phyloP scores from a whole-genome alignment of 2,329 filamentous ascomycete genomes.

The Fonsecaea pedrosoi region DNA sequence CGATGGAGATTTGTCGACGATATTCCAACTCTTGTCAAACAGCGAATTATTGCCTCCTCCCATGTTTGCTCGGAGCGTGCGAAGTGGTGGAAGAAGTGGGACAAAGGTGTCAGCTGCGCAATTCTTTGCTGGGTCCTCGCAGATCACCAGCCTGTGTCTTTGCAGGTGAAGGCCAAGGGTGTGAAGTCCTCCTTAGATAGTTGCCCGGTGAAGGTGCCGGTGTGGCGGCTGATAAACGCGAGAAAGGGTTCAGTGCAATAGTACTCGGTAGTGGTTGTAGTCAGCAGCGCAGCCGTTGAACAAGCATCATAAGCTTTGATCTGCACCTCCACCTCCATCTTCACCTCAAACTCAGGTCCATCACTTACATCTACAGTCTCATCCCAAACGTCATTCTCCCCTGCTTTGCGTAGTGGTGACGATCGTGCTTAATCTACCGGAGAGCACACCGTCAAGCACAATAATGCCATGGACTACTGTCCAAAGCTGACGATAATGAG shows the following conservation, averaged over 20 bases:
- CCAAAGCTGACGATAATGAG: background rate
- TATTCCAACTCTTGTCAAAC: too few relatives aligned
- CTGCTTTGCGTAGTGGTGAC: slow-evolving; percentile 3
- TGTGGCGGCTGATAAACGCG: background rate
- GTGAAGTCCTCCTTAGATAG: background rate
- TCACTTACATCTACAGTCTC: too few relatives aligned
- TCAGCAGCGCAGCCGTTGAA: too few relatives aligned
- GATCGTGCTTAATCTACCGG: background rate
- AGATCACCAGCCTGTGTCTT: background rate
- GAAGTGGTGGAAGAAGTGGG: background rate
- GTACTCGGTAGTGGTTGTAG: too few relatives aligned
- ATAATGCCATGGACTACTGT: background rate
- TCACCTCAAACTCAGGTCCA: background rate
- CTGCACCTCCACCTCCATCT: background rate
- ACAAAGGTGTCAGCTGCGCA: background rate
- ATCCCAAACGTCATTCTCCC: background rate
- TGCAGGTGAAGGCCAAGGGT: background rate
- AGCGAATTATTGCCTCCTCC: too few relatives aligned
- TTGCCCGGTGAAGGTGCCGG: background rate
- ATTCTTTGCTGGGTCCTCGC: background rate
- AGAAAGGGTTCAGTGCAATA: background rate
- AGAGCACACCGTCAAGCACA: background rate
- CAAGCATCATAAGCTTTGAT: background rate
- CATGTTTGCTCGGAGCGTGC: too few relatives aligned
- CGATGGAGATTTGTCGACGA: too few relatives aligned